Evolutionary conservation across 768 basidiomycete species (phyloP).

Genomic region (Suillus subalutaceus): DNA sequence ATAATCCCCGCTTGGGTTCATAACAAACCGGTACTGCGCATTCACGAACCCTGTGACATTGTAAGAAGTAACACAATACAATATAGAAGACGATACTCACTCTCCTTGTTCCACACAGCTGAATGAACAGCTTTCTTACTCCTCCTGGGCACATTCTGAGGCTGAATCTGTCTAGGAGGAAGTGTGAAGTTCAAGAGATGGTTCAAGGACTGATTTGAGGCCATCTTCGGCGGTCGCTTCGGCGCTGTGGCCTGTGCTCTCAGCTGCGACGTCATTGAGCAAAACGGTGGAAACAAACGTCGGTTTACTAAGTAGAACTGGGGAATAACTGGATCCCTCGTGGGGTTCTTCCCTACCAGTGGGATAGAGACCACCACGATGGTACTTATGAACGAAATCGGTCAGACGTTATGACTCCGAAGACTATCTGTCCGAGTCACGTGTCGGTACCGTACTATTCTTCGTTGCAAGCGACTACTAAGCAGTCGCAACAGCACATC

Average conservation of each 20-base stretch:
- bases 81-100: constrained; percentile 53
- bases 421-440: constrained; percentile 21
- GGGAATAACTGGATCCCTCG: constrained; percentile 18
- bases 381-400: background rate
- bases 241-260: constrained; percentile 38
- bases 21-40: constrained; percentile 93
- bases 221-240: constrained; percentile 71
- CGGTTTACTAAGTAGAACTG: background rate
- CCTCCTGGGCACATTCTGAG: constrained; percentile 67
- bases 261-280: constrained; percentile 32
- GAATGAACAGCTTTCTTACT: constrained; percentile 68
- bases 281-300: constrained; percentile 17
- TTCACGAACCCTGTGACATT: constrained; percentile 79
- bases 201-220: constrained; percentile 65
- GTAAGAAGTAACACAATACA: constrained; percentile 20
- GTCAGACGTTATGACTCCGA: constrained; percentile 23
- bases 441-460: constrained; percentile 18
- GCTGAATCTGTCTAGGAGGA: constrained; percentile 79
- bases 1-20: constrained; percentile 91
- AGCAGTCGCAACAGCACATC: background rate
- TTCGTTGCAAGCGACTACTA: background rate
- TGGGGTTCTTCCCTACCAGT: constrained; percentile 52
- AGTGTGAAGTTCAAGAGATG: constrained; percentile 94
- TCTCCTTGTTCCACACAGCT: constrained; percentile 88
- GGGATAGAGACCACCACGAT: constrained; percentile 40